Evolutionary conservation across 805 yeast genomes (phyloP).

Genomic region (Kuraishia cidri): DNA sequence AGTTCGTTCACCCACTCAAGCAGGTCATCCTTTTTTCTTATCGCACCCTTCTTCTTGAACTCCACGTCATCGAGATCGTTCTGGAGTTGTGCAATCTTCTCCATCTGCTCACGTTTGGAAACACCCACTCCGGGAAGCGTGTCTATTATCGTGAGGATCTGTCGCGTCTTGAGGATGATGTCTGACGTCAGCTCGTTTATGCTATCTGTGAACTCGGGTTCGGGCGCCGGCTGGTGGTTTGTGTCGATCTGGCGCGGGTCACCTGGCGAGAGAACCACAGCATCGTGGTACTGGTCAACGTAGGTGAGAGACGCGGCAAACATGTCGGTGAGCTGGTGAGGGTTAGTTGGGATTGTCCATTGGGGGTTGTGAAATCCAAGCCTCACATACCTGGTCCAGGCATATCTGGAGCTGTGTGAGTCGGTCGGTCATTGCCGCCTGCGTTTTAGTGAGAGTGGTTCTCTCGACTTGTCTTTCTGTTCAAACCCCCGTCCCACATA

Average conservation of each 20-base stretch:
- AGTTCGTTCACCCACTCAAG: constrained; percentile 55
- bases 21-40: constrained; percentile 55
- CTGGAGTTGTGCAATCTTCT: constrained; percentile 52
- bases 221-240: constrained; percentile 34
- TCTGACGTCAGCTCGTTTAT: constrained; percentile 78
- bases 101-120: constrained; percentile 64
- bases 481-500: too few species aligned
- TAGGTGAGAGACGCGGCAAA: constrained; percentile 72
- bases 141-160: constrained; percentile 77
- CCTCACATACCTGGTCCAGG: constrained; percentile 49
- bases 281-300: constrained; percentile 69
- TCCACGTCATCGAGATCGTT: constrained; percentile 55
- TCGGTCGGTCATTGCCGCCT: constrained; percentile 73
- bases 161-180: constrained; percentile 76
- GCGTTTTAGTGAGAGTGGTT: too few species aligned
- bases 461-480: too few species aligned
- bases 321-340: constrained; percentile 56
- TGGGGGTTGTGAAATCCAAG: not conserved
- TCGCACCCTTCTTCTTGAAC: constrained; percentile 42
- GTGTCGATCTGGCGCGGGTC: constrained; percentile 58
- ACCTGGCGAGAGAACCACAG: constrained; percentile 32
- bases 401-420: constrained; percentile 86
- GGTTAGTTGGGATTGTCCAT: not conserved
- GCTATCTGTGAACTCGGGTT: constrained; percentile 29
- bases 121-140: constrained; percentile 91